Evolutionary conservation across 805 yeast genomes (phyloP), one percentile per base, ranked within the genome.

Genomic region (Kodamaea lidongshanica): DNA sequence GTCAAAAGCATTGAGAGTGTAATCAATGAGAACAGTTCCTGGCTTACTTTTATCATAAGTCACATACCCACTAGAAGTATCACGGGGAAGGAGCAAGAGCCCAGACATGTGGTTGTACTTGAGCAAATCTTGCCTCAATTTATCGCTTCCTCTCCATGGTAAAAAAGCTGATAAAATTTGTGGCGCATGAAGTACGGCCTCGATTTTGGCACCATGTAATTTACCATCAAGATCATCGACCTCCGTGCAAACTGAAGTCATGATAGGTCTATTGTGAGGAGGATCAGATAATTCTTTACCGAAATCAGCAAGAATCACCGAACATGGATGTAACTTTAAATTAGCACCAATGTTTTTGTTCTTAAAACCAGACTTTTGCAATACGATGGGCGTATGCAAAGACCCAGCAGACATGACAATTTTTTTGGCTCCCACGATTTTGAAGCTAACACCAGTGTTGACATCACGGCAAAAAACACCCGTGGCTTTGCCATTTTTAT

Each of bases 151-250:
- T 7, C 42, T 27, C 69, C 71, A 72, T 2, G 77, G 76, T 6
- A 56, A 17, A 38, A 58, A 66, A 12, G 45, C 45, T 11, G 50
- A 32, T 27, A 55, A 53, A 11, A 68, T 25, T 19, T 42, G 45
- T 3, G 77, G 78, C n/a, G 56, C 45, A 38, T 68, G 72, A 23
- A 65, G 51, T 16, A 67, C 35, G 3, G 74, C 55, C 46, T 72
- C 79, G 33, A 72, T 58, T 44, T 62, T 67, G 7, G 72, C 65
- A 1, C 79, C 79, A 42, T 71, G 74, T 5, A 56, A 66, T 28
- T 59, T 48, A 3, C 76, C 76, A 40, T 72, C 77, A 16, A 69
- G 36, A 38, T 72, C 70, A 31, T 63, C 74, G 10, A 45, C 58
- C 39, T 67, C 61, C 9, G 61, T 52, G 42, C 66, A 53, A 5